Percentiles rank a stretch among this genome's conserved stretches.
phyloP scores from a whole-genome alignment of 2,329 filamentous ascomycete species.

The Exophiala mesophila region DNA sequence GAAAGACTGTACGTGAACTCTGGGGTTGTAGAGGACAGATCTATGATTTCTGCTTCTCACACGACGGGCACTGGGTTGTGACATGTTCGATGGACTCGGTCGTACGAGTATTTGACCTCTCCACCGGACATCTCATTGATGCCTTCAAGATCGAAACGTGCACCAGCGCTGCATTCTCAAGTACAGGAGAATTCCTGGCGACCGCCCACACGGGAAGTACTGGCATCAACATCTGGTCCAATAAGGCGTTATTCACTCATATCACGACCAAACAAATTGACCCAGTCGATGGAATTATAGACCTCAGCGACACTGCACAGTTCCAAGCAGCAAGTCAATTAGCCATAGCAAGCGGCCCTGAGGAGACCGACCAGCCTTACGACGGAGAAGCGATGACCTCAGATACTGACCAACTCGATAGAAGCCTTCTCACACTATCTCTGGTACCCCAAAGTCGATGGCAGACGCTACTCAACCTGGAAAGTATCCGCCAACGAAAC shows the following conservation, averaged over 20 bases:
- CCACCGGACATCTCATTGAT: slow-evolving; percentile 92
- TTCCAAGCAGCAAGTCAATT: slow-evolving; percentile 71
- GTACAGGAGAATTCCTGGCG: slow-evolving; percentile 89
- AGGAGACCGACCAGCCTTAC: slow-evolving; percentile 43
- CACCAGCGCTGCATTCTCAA: slow-evolving; percentile 80
- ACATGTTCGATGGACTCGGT: slow-evolving; percentile 76
- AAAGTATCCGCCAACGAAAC: slow-evolving; percentile 85
- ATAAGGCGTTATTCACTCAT: slow-evolving; percentile 84
- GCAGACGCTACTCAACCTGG: slow-evolving; percentile 90
- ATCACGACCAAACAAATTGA: slow-evolving; percentile 80
- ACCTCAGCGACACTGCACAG: slow-evolving; percentile 56
- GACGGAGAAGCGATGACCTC: slow-evolving; percentile 44
- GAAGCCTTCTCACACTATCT: slow-evolving; percentile 81
- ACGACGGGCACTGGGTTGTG: slow-evolving; percentile 88
- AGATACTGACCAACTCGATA: slow-evolving; percentile 68
- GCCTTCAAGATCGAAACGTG: slow-evolving; percentile 78
- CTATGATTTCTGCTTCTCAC: slow-evolving; percentile 83
- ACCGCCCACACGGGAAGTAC: slow-evolving; percentile 76
- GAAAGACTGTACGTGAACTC: slow-evolving; percentile 85
- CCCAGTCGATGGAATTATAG: slow-evolving; percentile 66
- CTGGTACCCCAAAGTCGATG: slow-evolving; percentile 84
- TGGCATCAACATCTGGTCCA: slow-evolving; percentile 94
- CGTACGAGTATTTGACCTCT: slow-evolving; percentile 87
- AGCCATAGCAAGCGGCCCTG: slow-evolving; percentile 54
- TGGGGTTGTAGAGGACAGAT: slow-evolving; percentile 72